Percentiles rank a stretch among this genome's conserved stretches.
These are phyloP conservation scores for Diplodia scrobiculata DNA, from an alignment of 2,329 filamentous ascomycete species.

Conservation along the genomic window DNA sequence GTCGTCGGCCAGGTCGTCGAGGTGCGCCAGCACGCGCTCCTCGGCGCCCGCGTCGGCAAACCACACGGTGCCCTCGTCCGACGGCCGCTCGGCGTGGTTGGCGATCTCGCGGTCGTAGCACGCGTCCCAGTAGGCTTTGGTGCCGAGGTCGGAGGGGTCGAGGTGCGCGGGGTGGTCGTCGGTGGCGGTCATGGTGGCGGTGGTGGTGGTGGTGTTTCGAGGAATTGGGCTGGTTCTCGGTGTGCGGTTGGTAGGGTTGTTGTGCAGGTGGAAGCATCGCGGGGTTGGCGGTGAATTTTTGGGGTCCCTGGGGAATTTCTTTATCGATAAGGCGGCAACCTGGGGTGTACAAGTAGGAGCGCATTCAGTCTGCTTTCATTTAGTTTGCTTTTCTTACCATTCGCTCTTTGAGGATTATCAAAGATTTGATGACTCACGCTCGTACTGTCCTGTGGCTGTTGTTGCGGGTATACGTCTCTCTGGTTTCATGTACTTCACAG, in stretches of 20 bases:
- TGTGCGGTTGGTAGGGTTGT: neutral
- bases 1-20: constrained; percentile 55
- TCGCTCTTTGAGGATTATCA: too few species aligned
- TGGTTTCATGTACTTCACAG: too few species aligned
- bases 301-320: neutral
- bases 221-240: neutral
- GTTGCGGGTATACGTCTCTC: neutral
- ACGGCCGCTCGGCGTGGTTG: constrained; percentile 71
- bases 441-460: neutral
- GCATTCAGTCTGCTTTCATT: too few species aligned
- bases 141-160: constrained; percentile 78
- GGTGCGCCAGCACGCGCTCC: constrained; percentile 71
- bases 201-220: neutral
- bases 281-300: constrained; percentile 2
- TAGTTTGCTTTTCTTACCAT: too few species aligned
- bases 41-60: constrained; percentile 93
- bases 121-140: constrained; percentile 66
- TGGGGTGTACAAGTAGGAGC: neutral
- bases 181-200: neutral
- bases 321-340: neutral
- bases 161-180: constrained; percentile 49
- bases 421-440: too few species aligned
- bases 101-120: constrained; percentile 71
- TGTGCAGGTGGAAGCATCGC: neutral
- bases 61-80: constrained; percentile 89